phyloP scores from a whole-genome alignment of 2,329 filamentous ascomycete genomes.

The Neopestalotiopsis rosae region DNA sequence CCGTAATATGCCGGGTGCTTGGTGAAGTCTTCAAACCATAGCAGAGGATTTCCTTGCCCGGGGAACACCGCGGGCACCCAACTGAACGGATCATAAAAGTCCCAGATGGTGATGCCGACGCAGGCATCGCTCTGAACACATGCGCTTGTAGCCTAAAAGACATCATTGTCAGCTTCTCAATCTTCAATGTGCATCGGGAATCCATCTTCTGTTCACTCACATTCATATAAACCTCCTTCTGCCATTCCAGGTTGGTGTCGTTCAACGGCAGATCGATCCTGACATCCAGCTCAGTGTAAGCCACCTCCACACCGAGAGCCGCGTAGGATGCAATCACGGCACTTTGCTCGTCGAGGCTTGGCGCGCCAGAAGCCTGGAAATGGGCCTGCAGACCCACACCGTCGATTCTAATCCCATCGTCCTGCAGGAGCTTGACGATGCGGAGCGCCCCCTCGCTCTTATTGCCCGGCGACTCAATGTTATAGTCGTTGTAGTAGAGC shows the following conservation, averaged over 20 bases:
- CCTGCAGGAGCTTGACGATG: slow-evolving; percentile 41
- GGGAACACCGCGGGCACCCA: slow-evolving; percentile 48
- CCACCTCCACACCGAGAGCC: slow-evolving; percentile 53
- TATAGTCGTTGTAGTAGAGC: slow-evolving; percentile 67
- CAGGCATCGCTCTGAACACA: slow-evolving; percentile 36
- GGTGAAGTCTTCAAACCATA: slow-evolving; percentile 48
- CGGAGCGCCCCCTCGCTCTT: slow-evolving; percentile 41
- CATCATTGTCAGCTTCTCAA: not conserved
- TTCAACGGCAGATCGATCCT: slow-evolving; percentile 40
- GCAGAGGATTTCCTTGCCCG: slow-evolving; percentile 45
- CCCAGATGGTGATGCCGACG: slow-evolving; percentile 41
- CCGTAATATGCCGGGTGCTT: slow-evolving; percentile 49
- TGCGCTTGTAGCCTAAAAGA: slow-evolving; percentile 29
- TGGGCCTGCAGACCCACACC: slow-evolving; percentile 59
- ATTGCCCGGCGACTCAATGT: slow-evolving; percentile 49
- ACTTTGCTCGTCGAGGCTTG: slow-evolving; percentile 43
- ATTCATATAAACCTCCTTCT: slow-evolving; percentile 35
- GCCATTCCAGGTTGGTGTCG: slow-evolving; percentile 33
- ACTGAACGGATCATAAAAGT: slow-evolving; percentile 42
- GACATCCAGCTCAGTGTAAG: slow-evolving; percentile 61
- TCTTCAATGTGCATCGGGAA: not conserved
- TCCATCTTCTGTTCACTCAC: slow-evolving; percentile 21
- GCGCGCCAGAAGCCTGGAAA: slow-evolving; percentile 49
- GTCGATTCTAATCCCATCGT: slow-evolving; percentile 52
- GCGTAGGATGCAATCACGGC: slow-evolving; percentile 50